Conservation (phyloP, 306 rosid genomes). For the Trifolium repens region DNA sequence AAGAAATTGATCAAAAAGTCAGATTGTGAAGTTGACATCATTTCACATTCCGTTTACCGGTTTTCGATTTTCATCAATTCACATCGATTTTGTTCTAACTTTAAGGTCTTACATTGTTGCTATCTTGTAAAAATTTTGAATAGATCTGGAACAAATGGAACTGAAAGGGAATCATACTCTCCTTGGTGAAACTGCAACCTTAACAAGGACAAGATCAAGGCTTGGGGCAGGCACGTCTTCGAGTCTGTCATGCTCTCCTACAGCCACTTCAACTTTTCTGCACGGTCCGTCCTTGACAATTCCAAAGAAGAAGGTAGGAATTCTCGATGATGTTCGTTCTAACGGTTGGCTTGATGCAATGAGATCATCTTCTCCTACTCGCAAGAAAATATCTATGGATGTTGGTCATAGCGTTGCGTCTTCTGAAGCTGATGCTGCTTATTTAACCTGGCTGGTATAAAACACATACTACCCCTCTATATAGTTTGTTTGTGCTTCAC, state of each 20-base stretch:
- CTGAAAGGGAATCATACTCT: constrained; percentile 72
- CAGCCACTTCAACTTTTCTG: constrained; percentile 61
- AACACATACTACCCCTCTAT: constrained; percentile 10
- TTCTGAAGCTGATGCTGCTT: constrained; percentile 64
- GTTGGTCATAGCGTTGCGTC: constrained; percentile 54
- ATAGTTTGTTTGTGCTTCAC: neutral
- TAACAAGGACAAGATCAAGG: constrained; percentile 82
- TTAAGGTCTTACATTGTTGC: constrained; percentile 29
- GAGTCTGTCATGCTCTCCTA: constrained; percentile 60
- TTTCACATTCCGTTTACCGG: neutral
- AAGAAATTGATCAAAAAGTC: constrained; percentile 28
- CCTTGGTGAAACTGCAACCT: constrained; percentile 71
- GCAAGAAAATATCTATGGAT: constrained; percentile 62
- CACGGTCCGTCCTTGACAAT: constrained; percentile 56
- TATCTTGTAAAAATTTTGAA: constrained; percentile 30
- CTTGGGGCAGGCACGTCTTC: constrained; percentile 60
- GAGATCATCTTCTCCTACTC: constrained; percentile 98
- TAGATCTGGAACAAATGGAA: constrained; percentile 89
- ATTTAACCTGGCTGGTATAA: constrained; percentile 85
- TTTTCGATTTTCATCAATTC: neutral
- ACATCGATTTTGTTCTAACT: too few relatives aligned
- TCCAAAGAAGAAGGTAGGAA: constrained; percentile 78
- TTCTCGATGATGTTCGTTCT: constrained; percentile 84
- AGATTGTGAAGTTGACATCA: constrained; percentile 34
- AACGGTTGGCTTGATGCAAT: constrained; percentile 86